These are phyloP conservation scores for Cardiospermum halicacabum DNA, from an alignment of 345 rosid genomes.

Conservation along the genomic window DNA sequence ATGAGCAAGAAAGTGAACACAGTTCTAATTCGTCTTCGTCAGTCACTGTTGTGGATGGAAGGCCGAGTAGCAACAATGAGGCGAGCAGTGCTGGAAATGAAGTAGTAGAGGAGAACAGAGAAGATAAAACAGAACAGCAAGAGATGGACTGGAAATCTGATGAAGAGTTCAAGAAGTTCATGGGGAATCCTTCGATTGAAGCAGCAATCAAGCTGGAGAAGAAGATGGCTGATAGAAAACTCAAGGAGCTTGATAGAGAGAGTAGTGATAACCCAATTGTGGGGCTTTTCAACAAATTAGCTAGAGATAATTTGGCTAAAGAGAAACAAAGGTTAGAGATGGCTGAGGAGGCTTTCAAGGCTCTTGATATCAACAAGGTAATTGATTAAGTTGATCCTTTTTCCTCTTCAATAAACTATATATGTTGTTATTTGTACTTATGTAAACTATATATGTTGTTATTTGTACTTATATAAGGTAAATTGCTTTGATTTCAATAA, in stretches of 20 bases:
- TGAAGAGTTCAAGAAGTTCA: slow-evolving; percentile 92
- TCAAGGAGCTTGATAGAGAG: slow-evolving; percentile 70
- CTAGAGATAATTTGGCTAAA: slow-evolving; percentile 53
- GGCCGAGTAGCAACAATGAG: slow-evolving; percentile 16
- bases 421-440: not conserved
- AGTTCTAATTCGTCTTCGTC: slow-evolving; percentile 28
- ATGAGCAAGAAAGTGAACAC: slow-evolving; percentile 37
- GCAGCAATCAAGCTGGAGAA: slow-evolving; percentile 96
- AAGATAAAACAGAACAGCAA: slow-evolving; percentile 43
- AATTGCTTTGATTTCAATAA: slow-evolving; percentile 17
- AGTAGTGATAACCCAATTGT: slow-evolving; percentile 48
- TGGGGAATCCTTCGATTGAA: slow-evolving; percentile 95
- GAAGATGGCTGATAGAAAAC: slow-evolving; percentile 87
- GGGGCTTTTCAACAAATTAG: slow-evolving; percentile 49
- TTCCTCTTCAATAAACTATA: slow-evolving; percentile 1
- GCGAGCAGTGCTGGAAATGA: slow-evolving; percentile 16
- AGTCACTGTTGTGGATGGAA: slow-evolving; percentile 40
- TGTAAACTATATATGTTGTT: not conserved
- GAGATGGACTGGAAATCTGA: slow-evolving; percentile 90
- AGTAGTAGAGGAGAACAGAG: slow-evolving; percentile 13
- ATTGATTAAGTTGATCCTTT: too few relatives aligned
- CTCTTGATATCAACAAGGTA: slow-evolving; percentile 95
- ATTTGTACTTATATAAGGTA: not conserved
- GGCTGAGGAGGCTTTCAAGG: slow-evolving; percentile 78
- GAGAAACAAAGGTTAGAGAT: slow-evolving; percentile 81